These are phyloP conservation scores for Zancudomyces culisetae DNA, from an alignment of 371 early-diverging fungal genomes.

Conservation along the genomic window DNA sequence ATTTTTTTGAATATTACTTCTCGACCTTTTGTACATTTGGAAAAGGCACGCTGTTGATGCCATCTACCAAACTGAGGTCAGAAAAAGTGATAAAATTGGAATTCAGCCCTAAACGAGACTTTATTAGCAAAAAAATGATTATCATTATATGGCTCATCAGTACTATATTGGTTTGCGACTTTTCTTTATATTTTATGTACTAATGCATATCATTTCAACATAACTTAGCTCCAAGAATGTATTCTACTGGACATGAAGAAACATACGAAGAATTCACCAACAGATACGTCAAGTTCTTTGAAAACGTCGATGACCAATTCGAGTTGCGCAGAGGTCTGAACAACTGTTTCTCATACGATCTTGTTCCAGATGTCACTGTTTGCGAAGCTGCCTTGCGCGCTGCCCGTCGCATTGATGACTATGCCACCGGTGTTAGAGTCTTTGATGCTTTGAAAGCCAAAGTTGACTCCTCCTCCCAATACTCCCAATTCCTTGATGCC, in stretches of 20 bases:
- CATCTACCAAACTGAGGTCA: no score
- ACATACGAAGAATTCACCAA: slow-evolving; percentile 60
- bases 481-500: slow-evolving; percentile 68
- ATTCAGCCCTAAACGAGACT: no score
- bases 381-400: slow-evolving; percentile 77
- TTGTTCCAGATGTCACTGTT: slow-evolving; percentile 75
- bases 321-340: slow-evolving; percentile 93
- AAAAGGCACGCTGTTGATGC: no score
- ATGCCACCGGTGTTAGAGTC: slow-evolving; percentile 77
- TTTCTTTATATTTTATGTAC: no score
- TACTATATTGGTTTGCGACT: no score
- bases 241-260: slow-evolving; percentile 50
- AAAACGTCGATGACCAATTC: slow-evolving; percentile 78
- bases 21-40: no score
- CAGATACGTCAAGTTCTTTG: slow-evolving; percentile 73
- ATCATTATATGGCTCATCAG: no score
- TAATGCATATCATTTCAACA: no score
- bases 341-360: slow-evolving; percentile 89
- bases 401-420: slow-evolving; percentile 79
- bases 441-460: slow-evolving; percentile 85
- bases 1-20: no score
- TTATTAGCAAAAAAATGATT: no score
- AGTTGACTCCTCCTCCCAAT: slow-evolving; percentile 62
- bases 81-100: no score
- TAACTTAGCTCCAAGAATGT: no score